A percentile compares a stretch with the other conserved stretches of the same genome.
Evolutionary conservation across 371 early-diverging fungal species (phyloP).

Genomic region (Quaeritorhiza haematococci): DNA sequence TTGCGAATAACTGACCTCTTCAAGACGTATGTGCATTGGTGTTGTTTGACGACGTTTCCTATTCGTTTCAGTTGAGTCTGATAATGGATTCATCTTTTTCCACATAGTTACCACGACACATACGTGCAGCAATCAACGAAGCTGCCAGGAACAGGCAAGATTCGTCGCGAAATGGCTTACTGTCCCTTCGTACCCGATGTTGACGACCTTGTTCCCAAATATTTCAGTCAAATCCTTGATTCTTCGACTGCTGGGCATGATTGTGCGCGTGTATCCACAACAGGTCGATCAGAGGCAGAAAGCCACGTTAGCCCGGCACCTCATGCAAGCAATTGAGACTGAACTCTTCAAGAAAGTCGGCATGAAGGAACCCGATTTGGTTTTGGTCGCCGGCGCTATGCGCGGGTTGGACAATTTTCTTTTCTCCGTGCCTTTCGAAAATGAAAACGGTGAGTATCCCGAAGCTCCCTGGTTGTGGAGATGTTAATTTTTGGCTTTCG

Average conservation of each 20-base stretch:
- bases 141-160: too few relatives aligned
- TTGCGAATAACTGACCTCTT: conserved; percentile 5
- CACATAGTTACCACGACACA: conserved; percentile 3
- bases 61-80: too few relatives aligned
- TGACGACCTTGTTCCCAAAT: too few relatives aligned
- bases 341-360: background rate
- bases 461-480: background rate
- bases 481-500: too few relatives aligned
- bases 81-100: background rate
- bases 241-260: conserved; percentile 7
- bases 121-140: conserved; percentile 11
- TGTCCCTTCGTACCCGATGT: too few relatives aligned
- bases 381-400: conserved; percentile 14
- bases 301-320: conserved; percentile 6
- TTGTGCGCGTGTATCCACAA: conserved; percentile 2
- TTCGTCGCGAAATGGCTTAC: too few relatives aligned
- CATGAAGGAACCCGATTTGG: conserved; percentile 8
- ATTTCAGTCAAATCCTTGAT: conserved; percentile 13
- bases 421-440: background rate
- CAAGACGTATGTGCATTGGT: conserved; percentile 1
- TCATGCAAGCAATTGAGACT: conserved; percentile 1
- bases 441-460: background rate
- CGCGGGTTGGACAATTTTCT: conserved; percentile 11
- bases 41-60: background rate
- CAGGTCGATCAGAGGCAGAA: conserved; percentile 11